A percentile compares a stretch with the other conserved stretches of the same genome.
These are phyloP conservation scores for Scedosporium minutisporum DNA, from an alignment of 2,329 filamentous ascomycete genomes.

Conservation along the genomic window DNA sequence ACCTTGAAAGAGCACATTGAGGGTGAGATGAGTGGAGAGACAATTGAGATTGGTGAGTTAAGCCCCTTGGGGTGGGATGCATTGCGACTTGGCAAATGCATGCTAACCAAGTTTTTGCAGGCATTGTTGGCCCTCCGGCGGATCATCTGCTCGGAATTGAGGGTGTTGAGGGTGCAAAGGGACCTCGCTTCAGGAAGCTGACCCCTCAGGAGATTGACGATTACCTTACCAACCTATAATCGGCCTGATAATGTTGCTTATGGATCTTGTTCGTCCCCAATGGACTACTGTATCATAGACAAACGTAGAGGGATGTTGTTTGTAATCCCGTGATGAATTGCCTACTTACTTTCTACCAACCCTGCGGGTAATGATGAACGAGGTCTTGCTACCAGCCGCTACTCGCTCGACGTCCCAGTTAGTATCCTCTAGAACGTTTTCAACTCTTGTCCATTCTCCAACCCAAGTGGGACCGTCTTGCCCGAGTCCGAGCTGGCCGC, in stretches of 20 bases:
- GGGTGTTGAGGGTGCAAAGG: constrained; percentile 74
- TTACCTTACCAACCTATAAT: constrained; percentile 94
- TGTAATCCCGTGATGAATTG: neutral
- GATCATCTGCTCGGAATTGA: constrained; percentile 87
- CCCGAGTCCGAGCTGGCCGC: constrained; percentile 48
- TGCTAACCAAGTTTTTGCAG: constrained; percentile 34
- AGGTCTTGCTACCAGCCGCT: constrained; percentile 36
- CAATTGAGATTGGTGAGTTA: constrained; percentile 83
- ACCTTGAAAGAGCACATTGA: constrained; percentile 99
- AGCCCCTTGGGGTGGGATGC: neutral
- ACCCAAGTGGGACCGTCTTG: constrained; percentile 8
- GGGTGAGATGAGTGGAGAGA: constrained; percentile 98
- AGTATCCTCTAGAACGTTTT: constrained; percentile 15
- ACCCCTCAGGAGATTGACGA: constrained; percentile 98
- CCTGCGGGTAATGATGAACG: constrained; percentile 30
- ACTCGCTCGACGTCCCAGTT: constrained; percentile 28
- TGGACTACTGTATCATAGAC: constrained; percentile 29
- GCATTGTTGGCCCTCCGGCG: constrained; percentile 90
- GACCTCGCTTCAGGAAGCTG: constrained; percentile 86
- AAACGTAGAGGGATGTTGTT: constrained; percentile 2
- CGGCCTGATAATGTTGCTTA: constrained; percentile 5
- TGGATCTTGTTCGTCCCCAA: constrained; percentile 13
- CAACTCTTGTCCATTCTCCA: constrained; percentile 26
- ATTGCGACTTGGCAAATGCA: neutral
- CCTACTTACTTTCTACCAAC: neutral